Percentiles rank a stretch among this genome's conserved stretches.
phyloP scores from a whole-genome alignment of 1,139 yeast genomes.

The Hyphopichia pseudoburtonii region DNA sequence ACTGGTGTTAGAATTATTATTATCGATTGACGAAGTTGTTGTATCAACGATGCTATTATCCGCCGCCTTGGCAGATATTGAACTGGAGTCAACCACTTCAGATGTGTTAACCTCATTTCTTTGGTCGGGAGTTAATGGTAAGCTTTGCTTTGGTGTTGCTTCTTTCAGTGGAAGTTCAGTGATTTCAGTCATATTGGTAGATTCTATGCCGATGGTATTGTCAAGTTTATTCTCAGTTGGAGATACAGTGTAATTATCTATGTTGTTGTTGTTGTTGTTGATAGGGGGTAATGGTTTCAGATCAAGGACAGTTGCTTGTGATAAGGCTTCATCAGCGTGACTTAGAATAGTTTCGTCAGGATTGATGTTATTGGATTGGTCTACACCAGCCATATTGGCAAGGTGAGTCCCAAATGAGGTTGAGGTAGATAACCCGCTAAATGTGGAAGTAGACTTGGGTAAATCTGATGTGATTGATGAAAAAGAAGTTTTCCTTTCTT shows the following conservation, averaged over 20 bases:
- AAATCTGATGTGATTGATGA: background rate
- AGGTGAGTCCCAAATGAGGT: background rate
- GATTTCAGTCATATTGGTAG: too few relatives aligned
- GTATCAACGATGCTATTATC: background rate
- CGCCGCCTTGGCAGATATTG: background rate
- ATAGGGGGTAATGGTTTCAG: too few relatives aligned
- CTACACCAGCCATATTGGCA: background rate
- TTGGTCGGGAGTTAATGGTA: conserved; percentile 1
- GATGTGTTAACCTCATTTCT: too few relatives aligned
- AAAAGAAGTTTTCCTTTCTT: background rate
- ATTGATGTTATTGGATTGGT: background rate
- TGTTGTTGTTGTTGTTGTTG: background rate
- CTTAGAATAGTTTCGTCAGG: too few relatives aligned
- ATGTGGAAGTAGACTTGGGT: background rate
- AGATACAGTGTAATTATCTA: background rate
- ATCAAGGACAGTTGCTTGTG: too few relatives aligned
- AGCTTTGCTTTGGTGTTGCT: conserved; percentile 3
- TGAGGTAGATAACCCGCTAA: conserved; percentile 1
- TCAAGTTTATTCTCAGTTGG: background rate
- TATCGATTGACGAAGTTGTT: background rate
- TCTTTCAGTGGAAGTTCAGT: too few relatives aligned
- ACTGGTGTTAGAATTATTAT: conserved; percentile 1
- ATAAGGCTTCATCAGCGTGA: background rate
- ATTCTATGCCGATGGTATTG: too few relatives aligned
- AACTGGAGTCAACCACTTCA: too few relatives aligned